phyloP scores from a whole-genome alignment of 2,329 filamentous ascomycete genomes.

The Emericellopsis atlantica region DNA sequence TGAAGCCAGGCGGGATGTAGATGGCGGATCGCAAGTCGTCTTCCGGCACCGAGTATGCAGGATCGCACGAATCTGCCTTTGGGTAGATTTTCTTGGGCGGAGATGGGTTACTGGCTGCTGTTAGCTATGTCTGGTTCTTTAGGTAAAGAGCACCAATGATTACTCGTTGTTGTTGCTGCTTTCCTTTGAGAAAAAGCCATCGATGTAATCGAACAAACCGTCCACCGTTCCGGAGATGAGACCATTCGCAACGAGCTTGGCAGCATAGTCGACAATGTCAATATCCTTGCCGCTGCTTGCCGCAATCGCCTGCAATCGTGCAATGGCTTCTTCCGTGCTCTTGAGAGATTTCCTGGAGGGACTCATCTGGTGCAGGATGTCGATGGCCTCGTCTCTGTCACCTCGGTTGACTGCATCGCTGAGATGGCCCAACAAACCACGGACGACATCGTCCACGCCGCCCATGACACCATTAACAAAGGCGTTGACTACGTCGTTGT shows the following conservation, averaged over 20 bases:
- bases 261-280: slow-evolving; percentile 1
- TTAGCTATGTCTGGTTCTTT: too few relatives aligned
- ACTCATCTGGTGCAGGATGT: background rate
- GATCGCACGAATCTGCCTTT: slow-evolving; percentile 23
- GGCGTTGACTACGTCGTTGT: background rate
- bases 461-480: background rate
- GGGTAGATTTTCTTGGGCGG: slow-evolving; percentile 17
- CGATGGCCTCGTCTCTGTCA: background rate
- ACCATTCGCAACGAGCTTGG: slow-evolving; percentile 2
- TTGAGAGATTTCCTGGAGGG: background rate
- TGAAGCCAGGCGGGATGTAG: slow-evolving; percentile 35
- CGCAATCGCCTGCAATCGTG: background rate
- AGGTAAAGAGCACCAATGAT: background rate
- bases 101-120: background rate
- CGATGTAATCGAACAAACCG: slow-evolving; percentile 1
- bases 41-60: slow-evolving; percentile 34
- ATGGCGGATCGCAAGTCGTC: slow-evolving; percentile 33
- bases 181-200: background rate
- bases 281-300: background rate
- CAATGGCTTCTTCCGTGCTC: background rate
- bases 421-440: background rate
- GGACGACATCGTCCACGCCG: background rate
- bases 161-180: slow-evolving; percentile 1
- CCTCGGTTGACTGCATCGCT: background rate
- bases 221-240: slow-evolving; percentile 1